These are phyloP conservation scores for Emergomyces orientalis DNA, from an alignment of 2,329 filamentous ascomycete genomes.

Conservation along the genomic window DNA sequence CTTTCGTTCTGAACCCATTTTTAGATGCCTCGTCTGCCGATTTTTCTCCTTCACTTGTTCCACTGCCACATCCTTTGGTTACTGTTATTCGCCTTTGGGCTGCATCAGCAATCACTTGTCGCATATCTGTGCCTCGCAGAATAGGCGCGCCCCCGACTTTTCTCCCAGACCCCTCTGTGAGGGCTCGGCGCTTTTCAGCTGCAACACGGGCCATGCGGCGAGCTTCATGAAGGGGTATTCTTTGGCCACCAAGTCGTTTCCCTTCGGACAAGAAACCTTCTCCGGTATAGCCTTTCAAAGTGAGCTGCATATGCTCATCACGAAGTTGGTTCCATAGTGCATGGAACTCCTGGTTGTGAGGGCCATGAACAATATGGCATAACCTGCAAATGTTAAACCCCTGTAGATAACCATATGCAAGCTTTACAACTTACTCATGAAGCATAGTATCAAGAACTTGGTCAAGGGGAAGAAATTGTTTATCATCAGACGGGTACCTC, in stretches of 20 bases:
- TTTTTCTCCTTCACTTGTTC: conserved; percentile 55
- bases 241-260: conserved; percentile 58
- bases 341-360: conserved; percentile 75
- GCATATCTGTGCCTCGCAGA: conserved; percentile 56
- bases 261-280: conserved; percentile 77
- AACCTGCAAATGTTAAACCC: conserved; percentile 38
- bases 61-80: conserved; percentile 66
- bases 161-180: conserved; percentile 56
- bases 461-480: conserved; percentile 71
- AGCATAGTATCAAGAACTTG: conserved; percentile 82
- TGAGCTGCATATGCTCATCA: conserved; percentile 69
- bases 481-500: conserved; percentile 63
- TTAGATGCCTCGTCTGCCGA: conserved; percentile 57
- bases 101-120: conserved; percentile 62
- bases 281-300: conserved; percentile 77
- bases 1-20: conserved; percentile 71
- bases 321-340: conserved; percentile 82
- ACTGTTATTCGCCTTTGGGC: conserved; percentile 58
- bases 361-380: conserved; percentile 74
- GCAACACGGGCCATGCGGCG: conserved; percentile 63
- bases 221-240: conserved; percentile 62
- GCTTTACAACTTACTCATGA: conserved; percentile 53
- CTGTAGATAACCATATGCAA: conserved; percentile 13
- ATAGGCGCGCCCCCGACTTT: conserved; percentile 58
- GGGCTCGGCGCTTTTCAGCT: conserved; percentile 58